phyloP scores from a whole-genome alignment of 768 basidiomycete genomes.

The Phylloporus rhodoxanthus region DNA sequence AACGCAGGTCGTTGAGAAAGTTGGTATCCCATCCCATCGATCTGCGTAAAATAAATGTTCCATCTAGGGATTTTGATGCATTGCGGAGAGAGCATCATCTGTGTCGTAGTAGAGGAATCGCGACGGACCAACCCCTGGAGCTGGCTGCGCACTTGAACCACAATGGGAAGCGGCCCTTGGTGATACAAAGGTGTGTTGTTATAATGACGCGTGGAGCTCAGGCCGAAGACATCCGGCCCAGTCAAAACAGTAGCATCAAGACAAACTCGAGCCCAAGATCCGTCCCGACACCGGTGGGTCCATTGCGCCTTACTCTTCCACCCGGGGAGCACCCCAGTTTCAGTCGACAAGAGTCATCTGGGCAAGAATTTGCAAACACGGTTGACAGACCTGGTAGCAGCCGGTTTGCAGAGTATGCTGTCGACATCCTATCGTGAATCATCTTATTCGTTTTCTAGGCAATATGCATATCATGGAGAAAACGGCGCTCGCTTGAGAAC shows the following conservation, averaged over 20 bases:
- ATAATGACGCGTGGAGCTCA: background rate
- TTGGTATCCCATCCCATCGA: conserved; percentile 19
- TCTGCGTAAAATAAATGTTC: conserved; percentile 5
- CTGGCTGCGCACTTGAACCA: conserved; percentile 40
- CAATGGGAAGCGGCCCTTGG: conserved; percentile 64
- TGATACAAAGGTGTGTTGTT: conserved; percentile 36
- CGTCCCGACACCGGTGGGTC: conserved; percentile 48
- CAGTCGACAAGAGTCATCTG: conserved; percentile 23
- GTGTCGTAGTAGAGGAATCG: conserved; percentile 34
- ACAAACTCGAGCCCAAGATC: conserved; percentile 60
- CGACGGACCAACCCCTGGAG: conserved; percentile 21
- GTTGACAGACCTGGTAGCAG: conserved; percentile 44
- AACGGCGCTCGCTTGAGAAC: conserved; percentile 39
- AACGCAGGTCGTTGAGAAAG: conserved; percentile 51
- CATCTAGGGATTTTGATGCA: conserved; percentile 42
- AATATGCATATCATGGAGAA: conserved; percentile 60
- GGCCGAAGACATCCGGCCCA: conserved; percentile 4
- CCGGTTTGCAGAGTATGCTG: conserved; percentile 44
- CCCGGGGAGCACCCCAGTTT: conserved; percentile 45
- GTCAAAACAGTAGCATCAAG: conserved; percentile 21
- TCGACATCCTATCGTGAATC: conserved; percentile 5
- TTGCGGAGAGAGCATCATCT: conserved; percentile 47
- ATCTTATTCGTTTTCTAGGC: conserved; percentile 37
- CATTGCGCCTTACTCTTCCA: conserved; percentile 63
- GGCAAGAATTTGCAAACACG: conserved; percentile 8